These are phyloP conservation scores for Entomophthora muscae DNA, from an alignment of 371 early-diverging fungal species.

Conservation along the genomic window DNA sequence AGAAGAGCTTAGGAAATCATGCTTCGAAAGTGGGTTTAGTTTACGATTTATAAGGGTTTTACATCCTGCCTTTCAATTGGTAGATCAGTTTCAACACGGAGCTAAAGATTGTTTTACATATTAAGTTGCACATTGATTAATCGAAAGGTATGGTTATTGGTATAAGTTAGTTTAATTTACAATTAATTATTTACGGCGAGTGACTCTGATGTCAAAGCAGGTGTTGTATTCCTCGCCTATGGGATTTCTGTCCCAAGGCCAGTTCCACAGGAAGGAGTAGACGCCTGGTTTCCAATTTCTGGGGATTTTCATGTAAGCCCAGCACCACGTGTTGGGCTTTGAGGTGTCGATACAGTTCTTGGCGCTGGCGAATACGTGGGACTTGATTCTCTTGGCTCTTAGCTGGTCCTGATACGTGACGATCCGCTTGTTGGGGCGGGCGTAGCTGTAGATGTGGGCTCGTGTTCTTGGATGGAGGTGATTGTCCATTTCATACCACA, in stretches of 20 bases:
- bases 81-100: too few relatives aligned
- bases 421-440: conserved; percentile 13
- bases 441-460: conserved; percentile 19
- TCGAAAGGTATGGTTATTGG: too few relatives aligned
- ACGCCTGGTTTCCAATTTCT: conserved; percentile 18
- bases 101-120: too few relatives aligned
- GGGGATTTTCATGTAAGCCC: conserved; percentile 23
- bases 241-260: conserved; percentile 32
- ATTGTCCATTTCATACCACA: conserved; percentile 28
- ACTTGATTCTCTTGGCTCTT: conserved; percentile 12
- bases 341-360: conserved; percentile 14
- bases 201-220: conserved; percentile 28
- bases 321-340: conserved; percentile 23
- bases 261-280: conserved; percentile 30
- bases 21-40: too few relatives aligned
- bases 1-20: too few relatives aligned
- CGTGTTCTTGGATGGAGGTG: conserved; percentile 18
- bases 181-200: too few relatives aligned
- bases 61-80: too few relatives aligned
- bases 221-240: too few relatives aligned
- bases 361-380: conserved; percentile 15
- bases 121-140: too few relatives aligned
- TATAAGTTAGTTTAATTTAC: too few relatives aligned
- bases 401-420: conserved; percentile 16
- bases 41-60: too few relatives aligned